These are phyloP conservation scores for Kalmusia sp. DNA, from an alignment of 2,329 filamentous ascomycete genomes.

Conservation along the genomic window DNA sequence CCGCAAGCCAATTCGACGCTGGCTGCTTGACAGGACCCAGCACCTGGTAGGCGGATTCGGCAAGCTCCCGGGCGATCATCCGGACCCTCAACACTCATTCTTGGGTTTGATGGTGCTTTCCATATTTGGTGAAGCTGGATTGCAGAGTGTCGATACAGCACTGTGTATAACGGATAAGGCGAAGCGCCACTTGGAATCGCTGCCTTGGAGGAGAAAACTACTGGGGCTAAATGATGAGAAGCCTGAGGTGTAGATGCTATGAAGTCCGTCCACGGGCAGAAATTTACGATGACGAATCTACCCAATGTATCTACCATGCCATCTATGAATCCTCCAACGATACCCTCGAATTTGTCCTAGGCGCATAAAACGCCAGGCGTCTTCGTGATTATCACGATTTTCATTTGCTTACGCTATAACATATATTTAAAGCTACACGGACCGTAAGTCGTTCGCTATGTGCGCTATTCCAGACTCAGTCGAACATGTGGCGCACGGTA, in stretches of 20 bases:
- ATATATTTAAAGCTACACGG: too few relatives aligned
- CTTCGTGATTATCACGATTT: too few relatives aligned
- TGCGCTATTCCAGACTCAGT: too few relatives aligned
- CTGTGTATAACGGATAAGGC: slow-evolving; percentile 75
- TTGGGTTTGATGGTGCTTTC: slow-evolving; percentile 83
- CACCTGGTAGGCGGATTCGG: slow-evolving; percentile 71
- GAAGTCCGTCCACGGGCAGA: background rate
- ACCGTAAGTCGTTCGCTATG: too few relatives aligned
- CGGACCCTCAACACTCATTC: slow-evolving; percentile 86
- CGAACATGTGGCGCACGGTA: too few relatives aligned
- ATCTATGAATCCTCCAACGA: too few relatives aligned
- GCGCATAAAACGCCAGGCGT: too few relatives aligned
- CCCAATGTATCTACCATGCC: too few relatives aligned
- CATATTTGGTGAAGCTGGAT: slow-evolving; percentile 71
- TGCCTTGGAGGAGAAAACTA: slow-evolving; percentile 45
- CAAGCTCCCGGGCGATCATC: slow-evolving; percentile 54
- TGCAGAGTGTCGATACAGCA: slow-evolving; percentile 76
- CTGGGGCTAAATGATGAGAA: slow-evolving; percentile 12
- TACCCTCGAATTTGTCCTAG: too few relatives aligned
- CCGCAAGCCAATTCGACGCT: slow-evolving; percentile 69
- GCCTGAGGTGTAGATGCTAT: background rate
- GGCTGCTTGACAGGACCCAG: slow-evolving; percentile 84
- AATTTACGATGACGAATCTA: too few relatives aligned
- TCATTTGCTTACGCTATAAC: too few relatives aligned
- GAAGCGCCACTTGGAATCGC: slow-evolving; percentile 43